These are phyloP conservation scores for Spiromastix sp. DNA, from an alignment of 2,329 filamentous ascomycete genomes.

Conservation along the genomic window DNA sequence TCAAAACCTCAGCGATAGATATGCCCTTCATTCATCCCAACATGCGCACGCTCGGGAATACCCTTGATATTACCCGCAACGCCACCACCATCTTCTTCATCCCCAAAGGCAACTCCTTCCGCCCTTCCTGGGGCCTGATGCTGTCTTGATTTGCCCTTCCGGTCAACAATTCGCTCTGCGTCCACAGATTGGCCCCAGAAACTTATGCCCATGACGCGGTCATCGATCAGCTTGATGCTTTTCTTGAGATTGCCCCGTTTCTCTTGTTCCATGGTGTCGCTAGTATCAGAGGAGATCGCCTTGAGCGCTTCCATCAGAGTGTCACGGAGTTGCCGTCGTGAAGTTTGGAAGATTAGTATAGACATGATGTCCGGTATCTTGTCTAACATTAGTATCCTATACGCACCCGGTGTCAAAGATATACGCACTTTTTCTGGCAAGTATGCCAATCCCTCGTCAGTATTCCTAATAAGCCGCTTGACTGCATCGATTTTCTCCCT, in stretches of 20 bases:
- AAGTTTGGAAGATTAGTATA: conserved; percentile 80
- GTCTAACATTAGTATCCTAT: no score
- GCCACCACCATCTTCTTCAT: not conserved
- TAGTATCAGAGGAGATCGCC: conserved; percentile 30
- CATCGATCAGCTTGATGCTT: conserved; percentile 61
- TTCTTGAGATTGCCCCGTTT: conserved; percentile 59
- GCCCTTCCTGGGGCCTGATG: not conserved
- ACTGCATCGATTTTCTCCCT: conserved; percentile 82
- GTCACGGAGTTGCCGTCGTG: conserved; percentile 63
- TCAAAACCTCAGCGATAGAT: conserved; percentile 23
- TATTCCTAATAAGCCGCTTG: conserved; percentile 69
- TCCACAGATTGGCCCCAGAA: conserved; percentile 65
- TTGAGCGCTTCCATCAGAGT: conserved; percentile 58
- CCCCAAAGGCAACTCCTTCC: no score
- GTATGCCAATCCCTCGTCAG: conserved; percentile 63
- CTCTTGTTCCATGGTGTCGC: conserved; percentile 35
- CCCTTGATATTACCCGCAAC: conserved; percentile 44
- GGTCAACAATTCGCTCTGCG: not conserved
- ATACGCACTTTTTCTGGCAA: conserved; percentile 50
- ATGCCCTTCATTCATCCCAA: conserved; percentile 26
- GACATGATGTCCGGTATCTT: conserved; percentile 78
- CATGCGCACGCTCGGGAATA: conserved; percentile 44
- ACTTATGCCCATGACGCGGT: conserved; percentile 69
- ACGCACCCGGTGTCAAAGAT: not conserved
- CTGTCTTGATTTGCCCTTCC: not conserved